These are phyloP conservation scores for Logfia minima DNA, from an alignment of 129 eudicot species.

Conservation along the genomic window DNA sequence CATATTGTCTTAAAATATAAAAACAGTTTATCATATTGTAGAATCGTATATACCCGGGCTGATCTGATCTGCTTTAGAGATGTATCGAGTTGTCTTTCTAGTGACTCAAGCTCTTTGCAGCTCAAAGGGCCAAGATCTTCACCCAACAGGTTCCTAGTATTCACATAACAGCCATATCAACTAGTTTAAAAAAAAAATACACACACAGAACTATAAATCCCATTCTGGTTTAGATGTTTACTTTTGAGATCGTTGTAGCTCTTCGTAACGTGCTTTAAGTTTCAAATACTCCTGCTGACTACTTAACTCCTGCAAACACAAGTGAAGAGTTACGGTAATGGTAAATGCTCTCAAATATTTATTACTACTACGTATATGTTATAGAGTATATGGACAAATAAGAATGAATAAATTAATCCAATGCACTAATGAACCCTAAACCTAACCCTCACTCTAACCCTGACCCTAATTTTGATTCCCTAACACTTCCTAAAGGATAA, in stretches of 20 bases:
- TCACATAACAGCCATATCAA: not conserved
- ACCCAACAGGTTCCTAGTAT: slow-evolving; percentile 73
- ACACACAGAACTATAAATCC: not conserved
- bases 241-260: slow-evolving; percentile 84
- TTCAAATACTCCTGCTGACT: slow-evolving; percentile 94
- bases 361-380: not conserved
- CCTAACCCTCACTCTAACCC: not conserved
- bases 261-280: slow-evolving; percentile 87
- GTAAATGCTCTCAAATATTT: not conserved
- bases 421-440: not conserved
- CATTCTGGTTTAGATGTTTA: not conserved
- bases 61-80: slow-evolving; percentile 90
- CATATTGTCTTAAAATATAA: not conserved
- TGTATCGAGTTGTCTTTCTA: slow-evolving; percentile 85
- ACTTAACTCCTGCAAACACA: slow-evolving; percentile 64
- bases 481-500: not conserved
- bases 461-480: not conserved
- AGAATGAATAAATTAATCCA: not conserved
- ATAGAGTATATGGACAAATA: not conserved
- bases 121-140: slow-evolving; percentile 97
- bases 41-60: slow-evolving; percentile 47
- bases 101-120: slow-evolving; percentile 91
- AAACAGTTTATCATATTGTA: not conserved
- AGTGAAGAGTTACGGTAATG: not conserved
- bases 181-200: not conserved